Base-by-base conservation (phyloP, 2,329 filamentous ascomycete genomes). In the Mycosphaerella arachidis region DNA sequence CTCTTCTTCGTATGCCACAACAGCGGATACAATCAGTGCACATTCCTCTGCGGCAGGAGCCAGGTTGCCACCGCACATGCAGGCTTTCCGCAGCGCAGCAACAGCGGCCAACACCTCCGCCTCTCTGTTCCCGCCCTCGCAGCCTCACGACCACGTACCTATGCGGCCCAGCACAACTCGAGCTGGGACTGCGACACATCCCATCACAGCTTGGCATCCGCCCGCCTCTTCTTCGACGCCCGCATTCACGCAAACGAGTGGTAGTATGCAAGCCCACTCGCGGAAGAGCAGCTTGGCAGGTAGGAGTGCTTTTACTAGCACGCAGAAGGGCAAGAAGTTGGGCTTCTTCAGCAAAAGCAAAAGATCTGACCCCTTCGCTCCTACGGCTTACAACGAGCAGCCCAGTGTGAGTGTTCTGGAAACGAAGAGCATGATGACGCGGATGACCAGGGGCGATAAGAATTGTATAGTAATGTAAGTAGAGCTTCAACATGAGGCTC, bases 151-250 rank as follows among this genome's bases (percentile, higher is more conserved):
- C 59, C 70, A 69, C 48, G 67, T 73, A 3, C 71, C 70, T 1
- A 57, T 68, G 10, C 67, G 64, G 16, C 61, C 58, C 31, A 57
- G 52, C 12, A 63, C 61, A 13, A 59, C 59, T 24, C 63, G 62
- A 24, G 63, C 67, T 10, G 68, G 71, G 9, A 67, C 65, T 1
- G 67, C 67, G 1, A 66, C 67, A 2, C 72, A 74, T 55, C 71
- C 72, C 1, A 63, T 74, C 53, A 73, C 68, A 5, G 70, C 65
- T 1, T 74, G 72, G 72, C 69, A 70, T 62, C 72, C 72, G 6
- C 72, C 72, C 3, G 70, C 71, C 1, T 59, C 65, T 18, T 59
- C 61, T 18, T 59, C 61, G 3, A 58, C 64, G 6, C 10, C 50
- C 2, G 37, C 48, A 9, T n/a, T 50, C 18, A 43, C 54, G 0